These are phyloP conservation scores for Myriosclerotinia curreyana DNA, from an alignment of 2,329 filamentous ascomycete species.

Conservation along the genomic window DNA sequence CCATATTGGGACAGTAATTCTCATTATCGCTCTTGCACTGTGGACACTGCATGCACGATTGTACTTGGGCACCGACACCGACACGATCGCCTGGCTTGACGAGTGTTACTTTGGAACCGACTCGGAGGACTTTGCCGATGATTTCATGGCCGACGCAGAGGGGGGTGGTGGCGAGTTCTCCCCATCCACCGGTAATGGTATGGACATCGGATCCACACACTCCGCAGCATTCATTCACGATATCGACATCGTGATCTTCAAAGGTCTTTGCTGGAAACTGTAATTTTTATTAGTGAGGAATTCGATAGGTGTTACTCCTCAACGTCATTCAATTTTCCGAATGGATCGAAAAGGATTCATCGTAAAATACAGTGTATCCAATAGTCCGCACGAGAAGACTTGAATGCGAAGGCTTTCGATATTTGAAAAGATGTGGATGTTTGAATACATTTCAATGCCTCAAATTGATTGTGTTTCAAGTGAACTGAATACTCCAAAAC, in stretches of 20 bases:
- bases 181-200: constrained; percentile 35
- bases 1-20: constrained; percentile 35
- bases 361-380: too few relatives aligned
- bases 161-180: constrained; percentile 9
- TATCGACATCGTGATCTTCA: constrained; percentile 80
- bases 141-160: constrained; percentile 50
- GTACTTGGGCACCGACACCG: constrained; percentile 51
- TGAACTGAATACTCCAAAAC: too few relatives aligned
- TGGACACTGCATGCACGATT: constrained; percentile 50
- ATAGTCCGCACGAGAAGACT: too few relatives aligned
- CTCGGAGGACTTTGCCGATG: constrained; percentile 44
- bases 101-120: constrained; percentile 62
- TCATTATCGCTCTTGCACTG: constrained; percentile 44
- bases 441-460: too few relatives aligned
- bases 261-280: constrained; percentile 60
- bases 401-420: too few relatives aligned
- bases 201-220: constrained; percentile 44
- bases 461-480: too few relatives aligned
- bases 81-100: constrained; percentile 51
- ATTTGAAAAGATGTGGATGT: too few relatives aligned
- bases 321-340: background rate
- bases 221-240: constrained; percentile 67
- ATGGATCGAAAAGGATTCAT: too few relatives aligned
- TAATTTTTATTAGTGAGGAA: background rate
- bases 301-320: background rate